phyloP scores from a whole-genome alignment of 805 yeast genomes.

The Saccharomycopsis amapae region DNA sequence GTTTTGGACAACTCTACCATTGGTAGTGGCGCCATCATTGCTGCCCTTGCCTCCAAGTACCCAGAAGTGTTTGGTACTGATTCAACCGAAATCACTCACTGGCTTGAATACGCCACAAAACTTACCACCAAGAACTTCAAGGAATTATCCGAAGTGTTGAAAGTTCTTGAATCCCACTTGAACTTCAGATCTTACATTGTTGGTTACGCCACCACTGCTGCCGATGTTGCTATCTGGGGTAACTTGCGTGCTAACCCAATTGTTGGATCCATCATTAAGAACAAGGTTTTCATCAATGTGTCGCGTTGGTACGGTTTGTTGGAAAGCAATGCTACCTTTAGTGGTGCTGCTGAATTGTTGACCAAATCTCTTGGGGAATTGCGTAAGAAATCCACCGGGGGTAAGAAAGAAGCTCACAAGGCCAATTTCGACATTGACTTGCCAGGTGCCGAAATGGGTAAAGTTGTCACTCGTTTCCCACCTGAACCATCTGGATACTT shows the following conservation, averaged over 20 bases:
- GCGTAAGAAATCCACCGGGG: conserved; percentile 57
- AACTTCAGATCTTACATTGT: conserved; percentile 75
- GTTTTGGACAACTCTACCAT: conserved; percentile 35
- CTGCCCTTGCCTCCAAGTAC: conserved; percentile 43
- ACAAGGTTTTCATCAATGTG: conserved; percentile 74
- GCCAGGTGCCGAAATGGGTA: conserved; percentile 84
- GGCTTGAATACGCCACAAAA: conserved; percentile 62
- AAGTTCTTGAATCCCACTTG: conserved; percentile 72
- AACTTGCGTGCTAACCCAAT: conserved; percentile 87
- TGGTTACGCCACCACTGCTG: conserved; percentile 61
- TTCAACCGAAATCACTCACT: conserved; percentile 40
- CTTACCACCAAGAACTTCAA: conserved; percentile 82
- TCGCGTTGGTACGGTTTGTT: conserved; percentile 88
- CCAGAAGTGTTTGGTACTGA: conserved; percentile 35
- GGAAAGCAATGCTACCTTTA: conserved; percentile 56
- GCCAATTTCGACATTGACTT: conserved; percentile 93
- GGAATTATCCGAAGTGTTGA: conserved; percentile 69
- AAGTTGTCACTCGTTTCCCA: conserved; percentile 98
- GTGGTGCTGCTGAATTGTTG: conserved; percentile 59
- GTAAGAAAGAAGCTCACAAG: conserved; percentile 77
- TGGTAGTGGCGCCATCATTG: conserved; percentile 40
- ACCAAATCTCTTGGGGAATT: conserved; percentile 64
- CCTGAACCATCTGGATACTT: conserved; percentile 99
- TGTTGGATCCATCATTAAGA: conserved; percentile 85
- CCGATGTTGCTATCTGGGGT: conserved; percentile 92